phyloP scores from a whole-genome alignment of 2,329 filamentous ascomycete genomes.

The Nectriaceae sp. region DNA sequence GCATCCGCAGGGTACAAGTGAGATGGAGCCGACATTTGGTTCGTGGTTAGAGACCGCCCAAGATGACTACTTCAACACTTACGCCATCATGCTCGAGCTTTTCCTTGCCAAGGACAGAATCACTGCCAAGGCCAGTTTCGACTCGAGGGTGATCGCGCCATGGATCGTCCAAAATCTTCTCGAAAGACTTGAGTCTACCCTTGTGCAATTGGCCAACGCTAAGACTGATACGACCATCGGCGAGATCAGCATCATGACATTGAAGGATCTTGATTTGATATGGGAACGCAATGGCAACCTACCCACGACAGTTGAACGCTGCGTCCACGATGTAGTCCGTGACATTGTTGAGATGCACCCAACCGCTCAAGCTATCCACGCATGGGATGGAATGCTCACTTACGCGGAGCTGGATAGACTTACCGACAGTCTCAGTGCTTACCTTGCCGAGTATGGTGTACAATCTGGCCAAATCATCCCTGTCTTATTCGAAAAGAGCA shows the following conservation, averaged over 20 bases:
- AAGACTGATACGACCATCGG: background rate
- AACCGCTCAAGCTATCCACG: slow-evolving; percentile 15
- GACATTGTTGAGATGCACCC: slow-evolving; percentile 9
- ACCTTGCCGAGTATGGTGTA: slow-evolving; percentile 9
- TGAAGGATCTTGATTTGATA: background rate
- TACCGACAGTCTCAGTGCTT: slow-evolving; percentile 3
- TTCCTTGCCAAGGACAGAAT: background rate
- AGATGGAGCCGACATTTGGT: background rate
- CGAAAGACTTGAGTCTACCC: background rate
- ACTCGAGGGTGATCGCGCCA: slow-evolving; percentile 1
- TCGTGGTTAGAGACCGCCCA: slow-evolving; percentile 1
- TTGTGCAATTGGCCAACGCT: slow-evolving; percentile 7
- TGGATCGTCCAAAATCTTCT: slow-evolving; percentile 7
- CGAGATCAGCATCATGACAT: background rate
- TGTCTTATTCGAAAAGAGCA: slow-evolving; percentile 15
- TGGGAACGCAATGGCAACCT: background rate
- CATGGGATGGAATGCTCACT: slow-evolving; percentile 27
- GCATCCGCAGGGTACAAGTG: background rate
- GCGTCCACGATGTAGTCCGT: slow-evolving; percentile 24
- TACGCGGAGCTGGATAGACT: slow-evolving; percentile 16
- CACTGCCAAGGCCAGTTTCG: slow-evolving; percentile 3
- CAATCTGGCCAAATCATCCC: slow-evolving; percentile 8
- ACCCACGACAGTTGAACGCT: slow-evolving; percentile 2
- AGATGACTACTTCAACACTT: background rate
- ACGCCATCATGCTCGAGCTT: slow-evolving; percentile 1